These are phyloP conservation scores for Ustilago hordei DNA, from an alignment of 1,284 basidiomycete species.

Conservation along the genomic window DNA sequence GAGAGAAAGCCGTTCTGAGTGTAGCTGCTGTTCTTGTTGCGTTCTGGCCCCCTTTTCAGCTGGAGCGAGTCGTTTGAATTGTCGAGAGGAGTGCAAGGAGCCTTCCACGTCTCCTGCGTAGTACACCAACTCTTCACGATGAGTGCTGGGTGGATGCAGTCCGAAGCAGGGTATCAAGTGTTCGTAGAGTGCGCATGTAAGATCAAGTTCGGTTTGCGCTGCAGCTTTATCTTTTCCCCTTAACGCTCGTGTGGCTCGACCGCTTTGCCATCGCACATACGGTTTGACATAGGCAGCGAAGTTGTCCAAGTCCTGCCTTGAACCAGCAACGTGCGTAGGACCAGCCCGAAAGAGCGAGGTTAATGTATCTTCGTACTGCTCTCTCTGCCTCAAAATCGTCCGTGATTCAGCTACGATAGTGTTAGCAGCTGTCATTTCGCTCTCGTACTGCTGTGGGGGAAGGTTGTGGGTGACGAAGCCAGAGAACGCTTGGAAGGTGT, in stretches of 20 bases:
- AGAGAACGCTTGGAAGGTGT: constrained; percentile 59
- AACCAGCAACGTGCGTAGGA: constrained; percentile 9
- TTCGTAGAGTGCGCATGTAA: constrained; percentile 39
- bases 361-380: constrained; percentile 51
- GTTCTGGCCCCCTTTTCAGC: constrained; percentile 16
- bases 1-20: constrained; percentile 22
- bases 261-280: constrained; percentile 50
- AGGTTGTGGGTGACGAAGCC: constrained; percentile 56
- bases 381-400: constrained; percentile 25
- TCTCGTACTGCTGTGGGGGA: constrained; percentile 59
- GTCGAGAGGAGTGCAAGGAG: constrained; percentile 24
- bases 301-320: constrained; percentile 25
- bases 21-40: constrained; percentile 39
- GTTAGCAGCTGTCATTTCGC: constrained; percentile 56
- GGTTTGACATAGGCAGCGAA: constrained; percentile 38
- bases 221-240: constrained; percentile 44
- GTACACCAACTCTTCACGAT: constrained; percentile 35
- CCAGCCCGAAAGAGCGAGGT: not conserved
- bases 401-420: constrained; percentile 38
- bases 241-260: constrained; percentile 29
- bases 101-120: constrained; percentile 27
- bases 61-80: constrained; percentile 31
- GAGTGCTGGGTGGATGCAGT: constrained; percentile 30
- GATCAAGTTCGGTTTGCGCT: constrained; percentile 31
- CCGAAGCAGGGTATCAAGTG: constrained; percentile 40